These are phyloP conservation scores for Rhynchospora pubera DNA, from an alignment of 176 grass and related monocot species.

Conservation along the genomic window DNA sequence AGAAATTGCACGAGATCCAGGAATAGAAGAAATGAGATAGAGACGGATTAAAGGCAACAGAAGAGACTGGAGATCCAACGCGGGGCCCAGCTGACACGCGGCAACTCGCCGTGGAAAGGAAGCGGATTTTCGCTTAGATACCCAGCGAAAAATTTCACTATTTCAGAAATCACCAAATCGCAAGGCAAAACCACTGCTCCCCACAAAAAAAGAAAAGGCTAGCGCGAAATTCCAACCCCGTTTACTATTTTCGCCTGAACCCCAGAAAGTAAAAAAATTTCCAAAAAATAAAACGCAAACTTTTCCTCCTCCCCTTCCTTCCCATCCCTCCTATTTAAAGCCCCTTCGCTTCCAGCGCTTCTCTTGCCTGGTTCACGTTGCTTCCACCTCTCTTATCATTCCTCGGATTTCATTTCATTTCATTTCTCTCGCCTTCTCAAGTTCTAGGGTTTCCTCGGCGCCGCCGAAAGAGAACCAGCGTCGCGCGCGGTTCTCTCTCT, in stretches of 20 bases:
- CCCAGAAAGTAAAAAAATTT: slow-evolving; percentile 3
- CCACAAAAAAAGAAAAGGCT: background rate
- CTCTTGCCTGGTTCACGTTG: slow-evolving; percentile 12
- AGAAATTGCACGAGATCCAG: background rate
- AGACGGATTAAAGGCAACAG: background rate
- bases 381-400: slow-evolving; percentile 5
- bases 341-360: background rate
- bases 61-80: slow-evolving; percentile 1
- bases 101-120: slow-evolving; percentile 16
- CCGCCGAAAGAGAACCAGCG: background rate
- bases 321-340: slow-evolving; percentile 24
- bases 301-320: background rate
- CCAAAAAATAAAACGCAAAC: background rate
- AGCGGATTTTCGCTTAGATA: background rate
- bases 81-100: slow-evolving; percentile 18
- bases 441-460: slow-evolving; percentile 18
- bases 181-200: background rate
- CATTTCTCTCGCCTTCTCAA: background rate
- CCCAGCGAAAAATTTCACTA: background rate
- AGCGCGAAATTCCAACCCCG: background rate
- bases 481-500: background rate
- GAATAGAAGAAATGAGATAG: background rate
- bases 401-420: background rate
- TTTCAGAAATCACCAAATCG: background rate
- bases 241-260: slow-evolving; percentile 8